Base-by-base conservation (phyloP, 1,284 basidiomycete species). In the Austroboletus novae-zelandiae region DNA sequence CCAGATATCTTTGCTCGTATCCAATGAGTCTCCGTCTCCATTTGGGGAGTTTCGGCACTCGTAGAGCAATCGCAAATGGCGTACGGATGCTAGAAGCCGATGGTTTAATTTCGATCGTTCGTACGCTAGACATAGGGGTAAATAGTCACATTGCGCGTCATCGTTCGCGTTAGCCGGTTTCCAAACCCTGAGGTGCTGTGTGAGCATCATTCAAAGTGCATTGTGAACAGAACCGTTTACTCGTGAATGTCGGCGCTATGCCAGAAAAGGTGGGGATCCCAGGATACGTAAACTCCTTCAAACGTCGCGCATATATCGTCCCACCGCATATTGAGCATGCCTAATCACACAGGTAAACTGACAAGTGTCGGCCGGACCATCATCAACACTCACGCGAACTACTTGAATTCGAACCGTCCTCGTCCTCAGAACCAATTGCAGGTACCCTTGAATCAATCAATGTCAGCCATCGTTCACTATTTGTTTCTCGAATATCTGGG, bases 231-330 rank as follows among this genome's bases (percentile, higher is more conserved):
- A 40, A 20, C 40, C 35, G 66, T 77, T 50, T 54, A 87, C 91
- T 86, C 86, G 55, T 96, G 91, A 50, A 89, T 81, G 3, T 63
- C 71, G 11, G 81, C 59, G 1, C 61, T 61, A 36, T 78, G 68
- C 1, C 73, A 63, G 66, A 91, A 89, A 8, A 82, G 71, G 0
- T 53, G 58, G 0, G 94, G 91, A 64, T 94, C 78, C 95, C 95
- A 98, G 63, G 89, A 98, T 35, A 92, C 67, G 66, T 94, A 93
- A 36, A 97, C 70, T 1, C 90, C 84, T 47, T 94, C 86, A 57
- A 98, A 97, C 0, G 81, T 70, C 14, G 78, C 73, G 50, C 92
- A 81, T 6, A 89, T 76, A 29, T 85, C 79, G 27, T 88, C 81
- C 93, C 94, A 97, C 0, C 78, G 71, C 25, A 89, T 74, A 8